Base-by-base conservation (phyloP, 2,329 filamentous ascomycete genomes). In the Atkinsonella texensis region DNA sequence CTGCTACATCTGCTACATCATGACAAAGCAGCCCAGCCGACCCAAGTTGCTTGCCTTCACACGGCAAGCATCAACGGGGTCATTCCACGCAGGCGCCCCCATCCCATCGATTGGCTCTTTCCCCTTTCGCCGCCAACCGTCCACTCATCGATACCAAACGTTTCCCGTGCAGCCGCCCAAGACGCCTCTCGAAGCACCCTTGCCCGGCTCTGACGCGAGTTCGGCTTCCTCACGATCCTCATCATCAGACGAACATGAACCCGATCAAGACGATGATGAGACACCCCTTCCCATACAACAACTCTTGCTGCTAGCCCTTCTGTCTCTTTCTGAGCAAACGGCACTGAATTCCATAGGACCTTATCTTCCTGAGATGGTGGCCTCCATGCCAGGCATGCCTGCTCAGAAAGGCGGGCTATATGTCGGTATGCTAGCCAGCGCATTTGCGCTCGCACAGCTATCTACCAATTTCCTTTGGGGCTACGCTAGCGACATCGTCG, bases 291-390 rank as follows among this genome's bases (percentile, higher is more conserved):
- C 93, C 0, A 81, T 81, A 57, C 81, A 76, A 58, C 93, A 97
- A 71, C 83, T 98, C 54, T 77, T 83, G 5, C 79, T 97, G 12
- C 74, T 98, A 35, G 91, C 91, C 1, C 72, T 96, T 57, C 87
- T 98, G 54, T 90, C 90, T 7, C 76, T 98, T 20, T 86, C 87
- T 50, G 93, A 98, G 65, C 93, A 98, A 73, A 97, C 91, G 0
- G 93, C 93, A 0, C 78, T 98, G 63, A 98, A 98, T 68, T 95
- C 89, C 20, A 96, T 98, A 62, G 87, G 85, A 11, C 93, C 93
- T 1, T 98, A 98, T 67, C 79, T 98, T 1, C 93, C 93, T 0
- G 81, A 89, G 59, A 97, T 98, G 91, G 84, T 90, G 1, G 80
- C 81, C 20, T 83, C 81, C 1, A 97, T 97, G 64, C 86, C 88